Percentiles rank a stretch among this genome's conserved stretches.
Evolutionary conservation across 139 green algal species (phyloP).

Genomic region (Haematococcus sp.): DNA sequence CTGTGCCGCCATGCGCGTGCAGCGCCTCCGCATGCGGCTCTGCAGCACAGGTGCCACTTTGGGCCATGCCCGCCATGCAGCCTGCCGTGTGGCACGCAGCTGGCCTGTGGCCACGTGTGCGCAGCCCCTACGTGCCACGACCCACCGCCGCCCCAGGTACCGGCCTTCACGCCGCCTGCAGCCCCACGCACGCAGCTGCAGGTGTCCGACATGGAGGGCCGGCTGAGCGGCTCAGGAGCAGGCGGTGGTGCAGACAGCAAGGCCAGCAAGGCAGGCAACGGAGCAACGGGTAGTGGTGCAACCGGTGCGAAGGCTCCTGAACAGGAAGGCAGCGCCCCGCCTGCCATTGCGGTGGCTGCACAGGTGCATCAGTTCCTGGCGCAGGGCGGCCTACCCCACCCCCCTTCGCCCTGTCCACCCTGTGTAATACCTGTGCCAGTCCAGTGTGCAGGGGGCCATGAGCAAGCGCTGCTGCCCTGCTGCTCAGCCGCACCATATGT

Average conservation of each 20-base stretch:
- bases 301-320: not conserved
- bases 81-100: constrained; percentile 45
- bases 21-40: not conserved
- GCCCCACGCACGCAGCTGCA: constrained; percentile 28
- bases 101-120: constrained; percentile 69
- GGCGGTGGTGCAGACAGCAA: not conserved
- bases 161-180: constrained; percentile 41
- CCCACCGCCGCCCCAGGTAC: constrained; percentile 39
- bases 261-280: not conserved
- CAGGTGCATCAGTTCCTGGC: constrained; percentile 22
- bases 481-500: not conserved
- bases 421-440: constrained; percentile 48
- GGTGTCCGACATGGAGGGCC: not conserved
- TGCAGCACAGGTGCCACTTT: constrained; percentile 76
- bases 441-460: constrained; percentile 43
- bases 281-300: constrained; percentile 5
- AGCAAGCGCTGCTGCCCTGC: constrained; percentile 24
- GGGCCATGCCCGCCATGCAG: constrained; percentile 76
- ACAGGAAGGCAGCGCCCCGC: not conserved
- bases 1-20: constrained; percentile 55
- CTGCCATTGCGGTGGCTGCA: constrained; percentile 1
- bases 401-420: constrained; percentile 42
- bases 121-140: constrained; percentile 59
- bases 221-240: not conserved
- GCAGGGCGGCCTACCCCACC: not conserved